A percentile compares a stretch with the other conserved stretches of the same genome.
Evolutionary conservation across 495 filamentous ascomycete species (phyloP).

Genomic region (Aspergillus asperescens): DNA sequence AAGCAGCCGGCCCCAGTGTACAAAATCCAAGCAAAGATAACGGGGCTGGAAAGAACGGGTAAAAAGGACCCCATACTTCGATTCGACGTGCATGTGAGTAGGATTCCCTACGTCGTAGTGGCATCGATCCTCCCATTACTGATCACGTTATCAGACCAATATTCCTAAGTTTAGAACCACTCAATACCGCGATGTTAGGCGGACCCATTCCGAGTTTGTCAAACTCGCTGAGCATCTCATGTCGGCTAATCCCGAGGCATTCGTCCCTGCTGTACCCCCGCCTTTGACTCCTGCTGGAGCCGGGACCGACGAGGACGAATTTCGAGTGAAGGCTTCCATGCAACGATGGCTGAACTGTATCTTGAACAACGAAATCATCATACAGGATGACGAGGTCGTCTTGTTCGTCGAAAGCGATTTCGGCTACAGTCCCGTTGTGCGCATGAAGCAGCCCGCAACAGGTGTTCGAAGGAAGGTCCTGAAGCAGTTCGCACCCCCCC

Average conservation of each 20-base stretch:
- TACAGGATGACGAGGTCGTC: conserved; percentile 92
- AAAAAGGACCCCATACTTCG: conserved; percentile 91
- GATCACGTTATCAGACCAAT: conserved; percentile 66
- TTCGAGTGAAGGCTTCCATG: conserved; percentile 77
- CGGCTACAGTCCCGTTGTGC: conserved; percentile 92
- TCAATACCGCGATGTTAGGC: conserved; percentile 93
- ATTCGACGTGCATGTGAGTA: conserved; percentile 92
- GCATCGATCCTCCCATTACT: not conserved
- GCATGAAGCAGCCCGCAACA: conserved; percentile 94
- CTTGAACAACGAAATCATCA: conserved; percentile 85
- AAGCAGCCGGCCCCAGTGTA: conserved; percentile 57
- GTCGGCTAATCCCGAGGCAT: conserved; percentile 89
- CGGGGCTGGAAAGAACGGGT: conserved; percentile 83
- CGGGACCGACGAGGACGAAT: conserved; percentile 95
- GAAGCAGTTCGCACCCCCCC: conserved; percentile 97
- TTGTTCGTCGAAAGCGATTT: conserved; percentile 98
- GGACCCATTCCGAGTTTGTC: conserved; percentile 90
- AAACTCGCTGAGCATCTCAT: conserved; percentile 94
- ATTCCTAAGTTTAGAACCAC: conserved; percentile 96
- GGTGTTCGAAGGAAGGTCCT: conserved; percentile 89
- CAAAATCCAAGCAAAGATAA: conserved; percentile 90
- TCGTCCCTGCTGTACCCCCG: conserved; percentile 96
- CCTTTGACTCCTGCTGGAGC: conserved; percentile 87
- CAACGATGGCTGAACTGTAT: conserved; percentile 95
- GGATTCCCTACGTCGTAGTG: not conserved